Conservation (phyloP, 2,329 filamentous ascomycete species). For the Xenosphaeropsis pyriputrescens region DNA sequence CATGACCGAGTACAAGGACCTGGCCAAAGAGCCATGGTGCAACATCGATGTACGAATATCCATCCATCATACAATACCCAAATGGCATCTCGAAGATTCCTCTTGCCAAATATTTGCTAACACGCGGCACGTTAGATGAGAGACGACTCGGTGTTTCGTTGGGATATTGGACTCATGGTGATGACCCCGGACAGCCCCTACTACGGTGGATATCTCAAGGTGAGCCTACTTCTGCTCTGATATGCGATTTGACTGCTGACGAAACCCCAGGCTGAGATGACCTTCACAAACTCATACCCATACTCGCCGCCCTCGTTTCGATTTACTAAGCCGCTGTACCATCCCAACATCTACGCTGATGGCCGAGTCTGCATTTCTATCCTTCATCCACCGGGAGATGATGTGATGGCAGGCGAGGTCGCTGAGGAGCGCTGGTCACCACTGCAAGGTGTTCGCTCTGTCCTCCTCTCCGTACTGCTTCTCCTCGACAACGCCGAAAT, state of each 20-base stretch:
- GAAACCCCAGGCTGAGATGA: constrained; percentile 55
- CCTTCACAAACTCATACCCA: constrained; percentile 78
- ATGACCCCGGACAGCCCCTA: constrained; percentile 86
- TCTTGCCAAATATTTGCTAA: constrained; percentile 4
- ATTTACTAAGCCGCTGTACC: constrained; percentile 67
- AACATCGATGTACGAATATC: constrained; percentile 56
- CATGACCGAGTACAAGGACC: constrained; percentile 72
- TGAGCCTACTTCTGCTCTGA: constrained; percentile 13
- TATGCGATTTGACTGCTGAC: no score
- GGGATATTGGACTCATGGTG: constrained; percentile 81
- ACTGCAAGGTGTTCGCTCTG: constrained; percentile 84
- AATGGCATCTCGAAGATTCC: not conserved
- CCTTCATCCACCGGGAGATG: constrained; percentile 80
- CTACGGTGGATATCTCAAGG: constrained; percentile 82
- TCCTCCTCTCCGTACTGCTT: constrained; percentile 81
- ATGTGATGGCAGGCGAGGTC: constrained; percentile 79
- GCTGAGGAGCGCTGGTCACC: constrained; percentile 92
- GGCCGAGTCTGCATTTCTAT: constrained; percentile 94
- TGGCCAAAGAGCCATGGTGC: constrained; percentile 87
- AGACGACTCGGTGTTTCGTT: constrained; percentile 68
- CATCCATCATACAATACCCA: constrained; percentile 2
- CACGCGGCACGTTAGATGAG: constrained; percentile 30
- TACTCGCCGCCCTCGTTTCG: constrained; percentile 80
- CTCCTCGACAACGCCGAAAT: constrained; percentile 91
- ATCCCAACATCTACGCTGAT: constrained; percentile 88